Conservation (phyloP, 495 filamentous ascomycete species). For the Neurospora sp. region DNA sequence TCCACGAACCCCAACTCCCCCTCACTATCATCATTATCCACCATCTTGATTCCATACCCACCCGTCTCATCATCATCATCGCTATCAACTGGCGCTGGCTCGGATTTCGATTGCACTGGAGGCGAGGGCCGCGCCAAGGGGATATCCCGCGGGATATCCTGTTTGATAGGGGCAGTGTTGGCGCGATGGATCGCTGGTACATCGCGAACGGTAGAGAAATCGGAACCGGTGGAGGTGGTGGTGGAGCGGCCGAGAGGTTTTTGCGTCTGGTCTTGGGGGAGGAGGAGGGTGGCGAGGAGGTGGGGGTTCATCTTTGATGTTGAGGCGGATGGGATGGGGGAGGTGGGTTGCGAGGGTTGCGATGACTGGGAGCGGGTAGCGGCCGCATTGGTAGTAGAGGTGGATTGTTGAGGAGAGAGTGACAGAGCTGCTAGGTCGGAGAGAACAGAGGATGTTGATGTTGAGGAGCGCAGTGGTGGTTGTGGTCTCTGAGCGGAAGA, state of each 20-base stretch:
- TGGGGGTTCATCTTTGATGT: neutral
- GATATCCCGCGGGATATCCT: too few relatives aligned
- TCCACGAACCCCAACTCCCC: slow-evolving; percentile 14
- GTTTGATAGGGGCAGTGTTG: too few relatives aligned
- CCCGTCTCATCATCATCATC: slow-evolving; percentile 36
- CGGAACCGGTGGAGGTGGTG: neutral
- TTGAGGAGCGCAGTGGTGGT: neutral
- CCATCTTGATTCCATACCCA: slow-evolving; percentile 36
- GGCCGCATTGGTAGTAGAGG: neutral
- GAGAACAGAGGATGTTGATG: neutral
- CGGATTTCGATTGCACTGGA: too few relatives aligned
- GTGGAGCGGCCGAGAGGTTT: neutral
- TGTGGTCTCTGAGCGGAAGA: neutral
- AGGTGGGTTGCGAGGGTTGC: neutral
- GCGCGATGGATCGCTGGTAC: too few relatives aligned
- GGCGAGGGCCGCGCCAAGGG: too few relatives aligned
- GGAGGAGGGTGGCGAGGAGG: neutral
- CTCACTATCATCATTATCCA: slow-evolving; percentile 30
- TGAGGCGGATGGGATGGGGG: too few relatives aligned
- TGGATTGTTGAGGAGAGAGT: neutral
- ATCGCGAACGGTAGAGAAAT: neutral
- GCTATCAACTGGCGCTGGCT: too few relatives aligned
- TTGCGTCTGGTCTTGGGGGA: neutral
- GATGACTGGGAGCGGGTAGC: neutral
- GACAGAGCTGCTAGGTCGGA: neutral